A percentile compares a stretch with the other conserved stretches of the same genome.
These are phyloP conservation scores for Polygonum aviculare DNA, from an alignment of 148 eudicot species.

Conservation along the genomic window DNA sequence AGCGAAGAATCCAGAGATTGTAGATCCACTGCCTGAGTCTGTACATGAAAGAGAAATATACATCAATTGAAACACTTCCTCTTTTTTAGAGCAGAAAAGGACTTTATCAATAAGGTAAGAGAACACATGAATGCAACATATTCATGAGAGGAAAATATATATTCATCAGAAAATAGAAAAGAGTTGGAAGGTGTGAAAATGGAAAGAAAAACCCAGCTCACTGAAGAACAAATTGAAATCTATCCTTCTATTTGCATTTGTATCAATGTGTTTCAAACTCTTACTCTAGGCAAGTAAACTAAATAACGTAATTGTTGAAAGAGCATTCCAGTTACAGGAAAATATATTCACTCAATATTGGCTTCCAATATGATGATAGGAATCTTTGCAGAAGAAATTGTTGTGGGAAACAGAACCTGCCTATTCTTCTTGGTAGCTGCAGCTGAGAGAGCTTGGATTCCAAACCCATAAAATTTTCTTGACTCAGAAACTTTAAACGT, in stretches of 20 bases:
- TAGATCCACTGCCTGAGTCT: constrained; percentile 14
- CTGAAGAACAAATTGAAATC: not conserved
- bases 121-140: not conserved
- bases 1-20: constrained; percentile 30
- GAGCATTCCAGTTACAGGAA: not conserved
- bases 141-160: not conserved
- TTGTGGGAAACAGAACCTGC: constrained; percentile 66
- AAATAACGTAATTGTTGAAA: not conserved
- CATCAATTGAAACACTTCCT: constrained; percentile 2
- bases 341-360: not conserved
- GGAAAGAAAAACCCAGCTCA: not conserved
- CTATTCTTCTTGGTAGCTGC: constrained; percentile 73
- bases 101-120: not conserved
- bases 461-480: constrained; percentile 73
- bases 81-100: not conserved
- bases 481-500: constrained; percentile 82
- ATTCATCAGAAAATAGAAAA: not conserved
- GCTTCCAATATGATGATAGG: not conserved
- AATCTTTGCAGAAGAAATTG: not conserved
- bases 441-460: constrained; percentile 72
- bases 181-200: not conserved
- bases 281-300: not conserved
- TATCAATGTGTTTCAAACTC: constrained; percentile 1
- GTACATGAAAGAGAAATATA: constrained; percentile 2
- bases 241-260: not conserved